Evolutionary conservation across 164 flowering plant genomes (phyloP).

Genomic region (Amborella trichopoda): DNA sequence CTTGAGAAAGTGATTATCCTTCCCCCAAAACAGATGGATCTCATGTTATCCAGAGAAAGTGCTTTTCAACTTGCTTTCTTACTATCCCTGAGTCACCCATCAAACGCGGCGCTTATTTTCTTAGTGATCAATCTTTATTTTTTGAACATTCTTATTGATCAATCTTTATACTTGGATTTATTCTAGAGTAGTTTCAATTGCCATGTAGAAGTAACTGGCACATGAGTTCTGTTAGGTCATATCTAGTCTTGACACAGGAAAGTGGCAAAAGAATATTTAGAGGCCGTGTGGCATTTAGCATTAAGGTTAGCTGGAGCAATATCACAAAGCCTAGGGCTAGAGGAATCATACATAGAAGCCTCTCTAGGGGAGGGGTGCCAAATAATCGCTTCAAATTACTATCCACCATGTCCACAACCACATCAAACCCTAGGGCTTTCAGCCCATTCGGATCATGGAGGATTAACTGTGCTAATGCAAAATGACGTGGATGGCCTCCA

Average conservation of each 20-base stretch:
- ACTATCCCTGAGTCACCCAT: too few relatives aligned
- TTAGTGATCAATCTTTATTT: too few relatives aligned
- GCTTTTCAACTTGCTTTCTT: too few relatives aligned
- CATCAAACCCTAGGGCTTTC: conserved; percentile 15
- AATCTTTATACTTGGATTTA: too few relatives aligned
- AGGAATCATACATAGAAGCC: conserved; percentile 9
- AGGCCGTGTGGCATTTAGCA: conserved; percentile 15
- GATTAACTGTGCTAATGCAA: conserved; percentile 15
- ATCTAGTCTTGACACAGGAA: conserved; percentile 6
- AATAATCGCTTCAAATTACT: conserved; percentile 20
- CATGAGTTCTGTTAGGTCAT: neutral
- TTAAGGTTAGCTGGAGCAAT: conserved; percentile 10
- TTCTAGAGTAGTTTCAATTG: too few relatives aligned
- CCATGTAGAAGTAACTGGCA: too few relatives aligned
- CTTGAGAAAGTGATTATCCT: too few relatives aligned
- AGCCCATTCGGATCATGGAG: conserved; percentile 24
- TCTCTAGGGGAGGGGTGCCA: conserved; percentile 17
- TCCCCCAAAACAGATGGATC: too few relatives aligned
- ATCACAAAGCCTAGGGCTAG: conserved; percentile 18
- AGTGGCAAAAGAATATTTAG: conserved; percentile 17
- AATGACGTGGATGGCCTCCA: conserved; percentile 20
- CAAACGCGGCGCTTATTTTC: too few relatives aligned
- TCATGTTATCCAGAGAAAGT: too few relatives aligned
- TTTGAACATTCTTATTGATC: too few relatives aligned
- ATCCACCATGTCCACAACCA: conserved; percentile 23